Evolutionary conservation across 2,329 filamentous ascomycete species (phyloP).

Genomic region (Diplodia intermedia): DNA sequence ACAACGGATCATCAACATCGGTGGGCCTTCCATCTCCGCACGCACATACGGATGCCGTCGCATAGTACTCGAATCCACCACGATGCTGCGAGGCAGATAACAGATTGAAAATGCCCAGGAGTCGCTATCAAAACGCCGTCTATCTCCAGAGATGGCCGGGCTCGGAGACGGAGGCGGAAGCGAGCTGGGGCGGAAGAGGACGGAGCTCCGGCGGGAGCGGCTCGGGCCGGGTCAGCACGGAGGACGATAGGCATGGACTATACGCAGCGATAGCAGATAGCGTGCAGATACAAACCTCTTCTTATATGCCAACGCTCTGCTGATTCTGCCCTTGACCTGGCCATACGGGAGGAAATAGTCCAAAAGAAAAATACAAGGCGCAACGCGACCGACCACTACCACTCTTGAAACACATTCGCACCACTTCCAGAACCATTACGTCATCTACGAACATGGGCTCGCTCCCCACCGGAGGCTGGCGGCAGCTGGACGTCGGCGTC

Average conservation of each 20-base stretch:
- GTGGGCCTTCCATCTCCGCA: neutral
- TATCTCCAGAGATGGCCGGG: neutral
- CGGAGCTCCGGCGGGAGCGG: constrained; percentile 20
- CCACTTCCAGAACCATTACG: neutral
- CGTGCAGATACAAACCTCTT: constrained; percentile 10
- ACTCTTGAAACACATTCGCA: neutral
- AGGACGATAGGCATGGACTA: neutral
- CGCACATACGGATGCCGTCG: neutral
- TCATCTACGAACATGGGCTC: constrained; percentile 29
- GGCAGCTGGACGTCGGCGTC: constrained; percentile 49
- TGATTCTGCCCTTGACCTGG: too few relatives aligned
- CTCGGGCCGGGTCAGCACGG: constrained; percentile 17
- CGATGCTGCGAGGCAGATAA: neutral
- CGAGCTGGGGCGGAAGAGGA: constrained; percentile 1
- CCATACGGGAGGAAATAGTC: neutral
- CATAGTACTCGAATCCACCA: neutral
- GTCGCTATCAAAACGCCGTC: neutral
- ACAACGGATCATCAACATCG: neutral
- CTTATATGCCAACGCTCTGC: neutral
- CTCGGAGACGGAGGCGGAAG: neutral
- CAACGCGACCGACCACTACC: neutral
- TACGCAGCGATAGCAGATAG: neutral
- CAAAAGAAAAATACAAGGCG: neutral
- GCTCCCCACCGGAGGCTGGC: constrained; percentile 34
- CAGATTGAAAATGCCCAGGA: neutral